Conservation (phyloP, 208 protist genomes). For the Trichomonas gallinae region DNA sequence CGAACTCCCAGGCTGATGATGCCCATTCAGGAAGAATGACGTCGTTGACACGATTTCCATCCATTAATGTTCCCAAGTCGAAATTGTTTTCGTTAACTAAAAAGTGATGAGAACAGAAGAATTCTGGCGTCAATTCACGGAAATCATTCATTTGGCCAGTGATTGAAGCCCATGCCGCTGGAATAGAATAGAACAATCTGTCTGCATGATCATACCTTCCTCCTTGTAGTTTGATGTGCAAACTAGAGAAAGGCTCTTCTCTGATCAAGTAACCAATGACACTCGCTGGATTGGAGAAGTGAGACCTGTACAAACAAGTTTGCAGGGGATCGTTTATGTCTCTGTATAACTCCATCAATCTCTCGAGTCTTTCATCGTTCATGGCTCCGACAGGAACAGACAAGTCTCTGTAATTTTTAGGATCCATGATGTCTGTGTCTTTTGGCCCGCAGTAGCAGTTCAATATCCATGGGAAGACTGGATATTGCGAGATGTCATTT, state of each 20-base stretch:
- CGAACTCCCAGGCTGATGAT: not conserved
- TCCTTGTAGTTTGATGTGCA: not conserved
- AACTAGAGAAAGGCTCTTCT: not conserved
- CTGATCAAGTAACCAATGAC: not conserved
- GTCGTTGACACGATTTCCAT: not conserved
- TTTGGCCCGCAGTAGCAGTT: not conserved
- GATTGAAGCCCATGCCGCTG: not conserved
- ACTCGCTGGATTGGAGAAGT: not conserved
- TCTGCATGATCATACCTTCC: slow-evolving; percentile 11
- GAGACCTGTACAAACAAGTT: not conserved
- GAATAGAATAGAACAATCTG: not conserved
- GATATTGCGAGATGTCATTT: slow-evolving; percentile 7
- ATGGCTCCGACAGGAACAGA: not conserved
- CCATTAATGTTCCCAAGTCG: slow-evolving; percentile 34
- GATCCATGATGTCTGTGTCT: not conserved
- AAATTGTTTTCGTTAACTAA: slow-evolving; percentile 31
- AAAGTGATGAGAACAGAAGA: not conserved
- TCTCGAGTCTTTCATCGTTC: not conserved
- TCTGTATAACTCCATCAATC: not conserved
- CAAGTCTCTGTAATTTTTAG: not conserved
- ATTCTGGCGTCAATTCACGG: not conserved
- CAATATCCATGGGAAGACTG: not conserved
- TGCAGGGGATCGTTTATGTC: not conserved
- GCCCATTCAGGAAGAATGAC: not conserved
- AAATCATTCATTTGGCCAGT: not conserved